phyloP scores from a whole-genome alignment of 306 rosid species.

The Rosa persica region DNA sequence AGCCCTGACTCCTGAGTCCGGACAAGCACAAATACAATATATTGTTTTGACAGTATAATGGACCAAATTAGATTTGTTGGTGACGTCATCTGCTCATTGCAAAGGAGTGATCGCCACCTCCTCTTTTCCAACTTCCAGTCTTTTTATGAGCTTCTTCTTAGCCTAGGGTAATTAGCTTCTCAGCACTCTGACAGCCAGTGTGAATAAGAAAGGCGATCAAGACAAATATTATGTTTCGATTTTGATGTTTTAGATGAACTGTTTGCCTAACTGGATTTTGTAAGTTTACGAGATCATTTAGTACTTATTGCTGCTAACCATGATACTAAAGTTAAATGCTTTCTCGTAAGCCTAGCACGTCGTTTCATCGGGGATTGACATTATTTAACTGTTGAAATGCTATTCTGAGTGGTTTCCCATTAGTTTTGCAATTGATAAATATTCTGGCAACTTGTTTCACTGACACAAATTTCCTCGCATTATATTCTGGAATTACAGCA shows the following conservation, averaged over 20 bases:
- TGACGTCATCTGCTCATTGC: background rate
- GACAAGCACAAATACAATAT: background rate
- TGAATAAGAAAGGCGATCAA: background rate
- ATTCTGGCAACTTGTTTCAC: slow-evolving; percentile 12
- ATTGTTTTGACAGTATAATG: background rate
- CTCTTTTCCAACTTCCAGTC: background rate
- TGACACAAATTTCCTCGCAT: slow-evolving; percentile 8
- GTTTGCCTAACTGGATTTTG: background rate
- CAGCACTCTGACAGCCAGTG: background rate
- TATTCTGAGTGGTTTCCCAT: slow-evolving; percentile 2
- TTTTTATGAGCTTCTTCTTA: background rate
- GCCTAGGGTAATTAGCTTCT: background rate
- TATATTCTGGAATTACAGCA: slow-evolving; percentile 57
- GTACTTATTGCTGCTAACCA: background rate
- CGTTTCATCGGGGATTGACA: background rate
- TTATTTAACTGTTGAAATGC: background rate
- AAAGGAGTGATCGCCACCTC: background rate
- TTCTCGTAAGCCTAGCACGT: background rate
- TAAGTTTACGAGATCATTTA: background rate
- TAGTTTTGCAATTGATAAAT: slow-evolving; percentile 19
- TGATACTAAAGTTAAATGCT: background rate
- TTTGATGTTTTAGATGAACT: background rate
- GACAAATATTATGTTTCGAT: background rate
- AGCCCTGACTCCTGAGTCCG: background rate
- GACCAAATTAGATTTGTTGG: background rate